Percentiles rank a stretch among this genome's conserved stretches.
phyloP scores from a whole-genome alignment of 495 filamentous ascomycete species.

The Oleoguttula mirabilis region DNA sequence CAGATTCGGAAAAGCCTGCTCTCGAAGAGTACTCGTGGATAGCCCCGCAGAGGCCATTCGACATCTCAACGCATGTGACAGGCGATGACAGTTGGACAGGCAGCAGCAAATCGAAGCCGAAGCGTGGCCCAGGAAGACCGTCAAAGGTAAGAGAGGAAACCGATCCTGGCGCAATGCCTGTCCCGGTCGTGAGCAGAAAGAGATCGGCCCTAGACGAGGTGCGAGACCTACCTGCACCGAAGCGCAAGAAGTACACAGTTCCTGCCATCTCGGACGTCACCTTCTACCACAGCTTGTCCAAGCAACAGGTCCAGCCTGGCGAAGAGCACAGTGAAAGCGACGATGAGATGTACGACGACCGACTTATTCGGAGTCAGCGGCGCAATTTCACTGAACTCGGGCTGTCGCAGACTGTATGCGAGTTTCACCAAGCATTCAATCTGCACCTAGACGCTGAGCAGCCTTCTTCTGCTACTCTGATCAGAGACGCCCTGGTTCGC shows the following conservation, averaged over 20 bases:
- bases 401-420: conserved; percentile 12
- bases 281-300: conserved; percentile 24
- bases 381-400: conserved; percentile 11
- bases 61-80: conserved; percentile 2
- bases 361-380: conserved; percentile 20
- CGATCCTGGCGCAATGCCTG: neutral
- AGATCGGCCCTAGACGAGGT: conserved; percentile 1
- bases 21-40: conserved; percentile 9
- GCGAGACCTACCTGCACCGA: neutral
- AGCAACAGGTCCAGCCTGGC: conserved; percentile 18
- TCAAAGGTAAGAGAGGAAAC: neutral
- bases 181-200: neutral
- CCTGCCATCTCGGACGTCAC: conserved; percentile 10
- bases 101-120: neutral
- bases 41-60: conserved; percentile 15
- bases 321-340: conserved; percentile 25
- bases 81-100: conserved; percentile 15
- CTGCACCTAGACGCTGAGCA: conserved; percentile 22
- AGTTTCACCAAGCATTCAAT: conserved; percentile 22
- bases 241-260: neutral
- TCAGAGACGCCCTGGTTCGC: conserved; percentile 19
- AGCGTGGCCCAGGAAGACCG: neutral
- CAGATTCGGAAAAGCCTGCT: neutral
- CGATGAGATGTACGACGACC: conserved; percentile 23
- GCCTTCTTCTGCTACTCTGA: conserved; percentile 5